phyloP scores from a whole-genome alignment of 371 early-diverging fungal genomes.

The Mucor lusitanicus region DNA sequence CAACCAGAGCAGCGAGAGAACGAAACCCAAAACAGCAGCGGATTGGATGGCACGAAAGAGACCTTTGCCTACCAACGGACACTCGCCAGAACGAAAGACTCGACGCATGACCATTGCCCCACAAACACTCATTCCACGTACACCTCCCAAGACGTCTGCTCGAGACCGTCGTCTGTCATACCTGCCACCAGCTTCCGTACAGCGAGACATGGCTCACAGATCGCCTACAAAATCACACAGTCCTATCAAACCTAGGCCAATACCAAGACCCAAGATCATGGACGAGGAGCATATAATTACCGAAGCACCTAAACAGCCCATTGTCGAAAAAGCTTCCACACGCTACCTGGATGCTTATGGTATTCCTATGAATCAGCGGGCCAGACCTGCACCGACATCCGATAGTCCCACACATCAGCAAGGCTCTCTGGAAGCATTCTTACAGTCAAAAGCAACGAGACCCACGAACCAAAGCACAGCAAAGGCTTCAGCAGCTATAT shows the following conservation, averaged over 20 bases:
- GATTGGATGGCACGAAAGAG: background rate
- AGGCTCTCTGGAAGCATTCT: background rate
- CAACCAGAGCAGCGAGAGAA: background rate
- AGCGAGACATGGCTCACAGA: background rate
- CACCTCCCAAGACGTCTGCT: conserved; percentile 1
- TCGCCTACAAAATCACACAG: background rate
- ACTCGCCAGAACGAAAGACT: background rate
- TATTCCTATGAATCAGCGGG: conserved; percentile 25
- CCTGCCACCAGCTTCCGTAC: conserved; percentile 4
- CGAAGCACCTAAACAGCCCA: background rate
- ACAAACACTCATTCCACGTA: conserved; percentile 1
- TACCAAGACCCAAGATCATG: background rate
- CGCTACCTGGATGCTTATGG: conserved; percentile 50
- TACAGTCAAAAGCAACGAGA: background rate
- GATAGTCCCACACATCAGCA: background rate
- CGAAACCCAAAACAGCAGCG: background rate
- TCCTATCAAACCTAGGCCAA: background rate
- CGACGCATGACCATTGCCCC: conserved; percentile 23
- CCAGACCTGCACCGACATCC: background rate
- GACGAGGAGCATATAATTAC: background rate
- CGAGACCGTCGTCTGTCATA: conserved; percentile 20
- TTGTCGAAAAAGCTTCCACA: conserved; percentile 15
- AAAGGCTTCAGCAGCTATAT: background rate
- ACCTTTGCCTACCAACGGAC: background rate
- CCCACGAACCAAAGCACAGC: background rate